These are phyloP conservation scores for Paracoccidioides brasiliensis DNA, from an alignment of 2,329 filamentous ascomycete genomes.

Conservation along the genomic window DNA sequence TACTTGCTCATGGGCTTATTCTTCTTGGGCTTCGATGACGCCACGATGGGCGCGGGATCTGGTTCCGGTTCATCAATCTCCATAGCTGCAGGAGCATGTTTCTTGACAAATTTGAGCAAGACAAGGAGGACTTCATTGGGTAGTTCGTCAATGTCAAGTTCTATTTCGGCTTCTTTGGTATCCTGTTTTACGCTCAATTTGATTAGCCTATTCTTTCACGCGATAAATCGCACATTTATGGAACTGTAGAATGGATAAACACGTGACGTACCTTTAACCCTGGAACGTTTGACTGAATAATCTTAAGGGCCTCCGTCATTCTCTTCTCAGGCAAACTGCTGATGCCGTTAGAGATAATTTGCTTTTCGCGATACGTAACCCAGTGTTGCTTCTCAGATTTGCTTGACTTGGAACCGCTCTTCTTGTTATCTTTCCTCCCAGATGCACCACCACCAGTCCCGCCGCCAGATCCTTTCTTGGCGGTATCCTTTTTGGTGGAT, in stretches of 20 bases:
- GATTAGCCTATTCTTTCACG: background rate
- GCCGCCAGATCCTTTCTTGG: slow-evolving; percentile 23
- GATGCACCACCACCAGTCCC: slow-evolving; percentile 23
- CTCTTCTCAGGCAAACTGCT: slow-evolving; percentile 65
- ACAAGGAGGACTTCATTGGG: slow-evolving; percentile 35
- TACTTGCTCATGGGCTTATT: slow-evolving; percentile 41
- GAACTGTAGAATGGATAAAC: background rate
- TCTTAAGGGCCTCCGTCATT: slow-evolving; percentile 67
- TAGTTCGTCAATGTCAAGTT: slow-evolving; percentile 37
- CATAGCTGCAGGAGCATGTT: slow-evolving; percentile 31
- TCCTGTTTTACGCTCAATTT: slow-evolving; percentile 16
- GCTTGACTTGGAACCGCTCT: slow-evolving; percentile 22
- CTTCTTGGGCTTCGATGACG: slow-evolving; percentile 35
- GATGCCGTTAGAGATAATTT: slow-evolving; percentile 76
- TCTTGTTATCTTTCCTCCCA: slow-evolving; percentile 44
- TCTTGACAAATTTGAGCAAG: slow-evolving; percentile 36
- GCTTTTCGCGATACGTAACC: slow-evolving; percentile 70
- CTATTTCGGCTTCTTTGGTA: slow-evolving; percentile 35
- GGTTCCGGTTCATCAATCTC: slow-evolving; percentile 29
- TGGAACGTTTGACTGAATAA: slow-evolving; percentile 75
- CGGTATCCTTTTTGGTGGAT: slow-evolving; percentile 32
- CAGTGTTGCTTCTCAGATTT: slow-evolving; percentile 46
- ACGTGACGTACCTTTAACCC: slow-evolving; percentile 47
- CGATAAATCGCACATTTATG: background rate
- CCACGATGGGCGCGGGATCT: slow-evolving; percentile 21